Conservation (phyloP, 148 eudicot species). For the Rhododendron griersonianum region DNA sequence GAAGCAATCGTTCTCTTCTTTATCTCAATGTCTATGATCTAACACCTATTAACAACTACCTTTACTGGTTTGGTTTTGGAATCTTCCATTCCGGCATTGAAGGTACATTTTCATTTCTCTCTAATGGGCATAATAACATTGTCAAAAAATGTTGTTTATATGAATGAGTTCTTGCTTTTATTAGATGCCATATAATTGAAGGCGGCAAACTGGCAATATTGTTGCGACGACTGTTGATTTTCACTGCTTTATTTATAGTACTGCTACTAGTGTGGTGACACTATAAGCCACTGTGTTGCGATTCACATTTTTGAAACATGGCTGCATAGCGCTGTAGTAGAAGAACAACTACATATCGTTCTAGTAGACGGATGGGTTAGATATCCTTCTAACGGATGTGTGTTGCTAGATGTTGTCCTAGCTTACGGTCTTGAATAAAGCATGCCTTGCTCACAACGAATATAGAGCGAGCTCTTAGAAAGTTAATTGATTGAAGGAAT, state of each 20-base stretch:
- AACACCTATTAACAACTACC: constrained; percentile 55
- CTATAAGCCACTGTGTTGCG: neutral
- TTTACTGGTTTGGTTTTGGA: constrained; percentile 69
- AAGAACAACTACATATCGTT: neutral
- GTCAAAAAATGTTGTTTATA: neutral
- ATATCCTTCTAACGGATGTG: neutral
- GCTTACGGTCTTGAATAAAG: too few species aligned
- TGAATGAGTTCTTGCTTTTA: neutral
- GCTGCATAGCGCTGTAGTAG: neutral
- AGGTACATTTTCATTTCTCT: constrained; percentile 31
- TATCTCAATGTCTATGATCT: constrained; percentile 78
- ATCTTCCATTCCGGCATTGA: constrained; percentile 67
- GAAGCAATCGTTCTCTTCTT: constrained; percentile 25
- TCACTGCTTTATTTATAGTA: neutral
- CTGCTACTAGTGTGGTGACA: neutral
- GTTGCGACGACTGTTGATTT: neutral
- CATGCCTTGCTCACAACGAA: too few species aligned
- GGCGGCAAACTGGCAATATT: neutral
- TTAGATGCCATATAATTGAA: neutral
- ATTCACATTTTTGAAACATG: neutral
- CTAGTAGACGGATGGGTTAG: too few species aligned
- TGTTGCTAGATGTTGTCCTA: neutral
- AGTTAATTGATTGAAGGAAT: too few species aligned
- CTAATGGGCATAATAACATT: neutral
- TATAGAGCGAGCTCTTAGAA: too few species aligned